Percentiles rank a stretch among this genome's conserved stretches.
Evolutionary conservation across 2,329 filamentous ascomycete species (phyloP).

Genomic region (Tolypocladium album): DNA sequence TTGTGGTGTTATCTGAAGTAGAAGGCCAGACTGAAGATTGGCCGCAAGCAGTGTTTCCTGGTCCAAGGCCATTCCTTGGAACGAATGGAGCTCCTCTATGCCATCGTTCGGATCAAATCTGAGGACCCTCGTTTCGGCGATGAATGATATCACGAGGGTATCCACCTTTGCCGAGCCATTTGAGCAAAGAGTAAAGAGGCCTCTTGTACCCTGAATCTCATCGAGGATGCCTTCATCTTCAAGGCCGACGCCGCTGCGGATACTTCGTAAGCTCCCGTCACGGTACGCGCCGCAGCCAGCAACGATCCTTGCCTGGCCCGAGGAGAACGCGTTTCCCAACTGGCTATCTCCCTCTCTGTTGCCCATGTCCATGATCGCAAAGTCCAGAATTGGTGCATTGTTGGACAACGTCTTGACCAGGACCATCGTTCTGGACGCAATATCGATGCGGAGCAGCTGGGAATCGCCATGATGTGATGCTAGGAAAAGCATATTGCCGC

Average conservation of each 20-base stretch:
- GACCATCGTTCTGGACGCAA: slow-evolving; percentile 35
- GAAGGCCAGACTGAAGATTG: slow-evolving; percentile 50
- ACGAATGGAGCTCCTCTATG: slow-evolving; percentile 77
- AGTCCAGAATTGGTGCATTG: slow-evolving; percentile 86
- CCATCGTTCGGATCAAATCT: slow-evolving; percentile 62
- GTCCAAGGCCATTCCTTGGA: slow-evolving; percentile 58
- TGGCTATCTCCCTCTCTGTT: slow-evolving; percentile 69
- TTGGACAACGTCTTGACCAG: slow-evolving; percentile 62
- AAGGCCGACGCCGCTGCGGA: slow-evolving; percentile 86
- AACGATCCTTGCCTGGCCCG: slow-evolving; percentile 86
- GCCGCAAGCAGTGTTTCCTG: slow-evolving; percentile 61
- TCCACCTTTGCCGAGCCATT: slow-evolving; percentile 43
- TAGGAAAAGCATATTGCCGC: slow-evolving; percentile 64
- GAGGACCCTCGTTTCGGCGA: slow-evolving; percentile 77
- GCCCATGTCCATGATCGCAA: slow-evolving; percentile 92
- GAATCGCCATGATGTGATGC: slow-evolving; percentile 91
- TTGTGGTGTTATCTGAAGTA: slow-evolving; percentile 68
- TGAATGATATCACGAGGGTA: slow-evolving; percentile 67
- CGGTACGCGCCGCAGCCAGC: slow-evolving; percentile 85
- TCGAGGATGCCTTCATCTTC: slow-evolving; percentile 77
- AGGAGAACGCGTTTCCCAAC: slow-evolving; percentile 78
- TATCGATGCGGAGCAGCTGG: slow-evolving; percentile 58
- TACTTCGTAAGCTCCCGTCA: slow-evolving; percentile 79
- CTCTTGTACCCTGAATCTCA: slow-evolving; percentile 63
- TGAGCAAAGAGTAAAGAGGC: slow-evolving; percentile 58